Evolutionary conservation across 345 rosid species (phyloP).

Genomic region (Rubroshorea leprosula): DNA sequence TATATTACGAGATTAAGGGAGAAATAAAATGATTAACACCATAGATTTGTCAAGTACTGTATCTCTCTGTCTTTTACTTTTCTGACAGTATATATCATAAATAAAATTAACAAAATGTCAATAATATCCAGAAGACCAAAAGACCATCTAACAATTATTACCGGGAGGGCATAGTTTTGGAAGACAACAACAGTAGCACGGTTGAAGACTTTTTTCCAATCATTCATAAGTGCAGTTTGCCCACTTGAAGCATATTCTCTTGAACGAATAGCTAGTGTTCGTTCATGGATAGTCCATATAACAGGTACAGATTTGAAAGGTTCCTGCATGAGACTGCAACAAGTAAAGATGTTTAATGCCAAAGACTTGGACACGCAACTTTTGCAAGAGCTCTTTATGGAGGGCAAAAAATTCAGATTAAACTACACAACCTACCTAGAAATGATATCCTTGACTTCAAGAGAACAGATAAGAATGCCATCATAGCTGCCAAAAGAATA

Average conservation of each 20-base stretch:
- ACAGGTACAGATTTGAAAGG: slow-evolving; percentile 92
- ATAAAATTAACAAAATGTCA: slow-evolving; percentile 1
- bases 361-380: slow-evolving; percentile 14
- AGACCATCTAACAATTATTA: slow-evolving; percentile 24
- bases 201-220: slow-evolving; percentile 79
- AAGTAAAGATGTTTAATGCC: slow-evolving; percentile 33
- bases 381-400: not conserved
- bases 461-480: slow-evolving; percentile 72
- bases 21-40: no score
- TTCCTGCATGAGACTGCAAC: slow-evolving; percentile 82
- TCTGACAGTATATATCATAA: slow-evolving; percentile 1
- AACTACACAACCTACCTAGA: slow-evolving; percentile 49
- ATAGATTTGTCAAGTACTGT: no score
- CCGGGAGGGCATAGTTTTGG: slow-evolving; percentile 74
- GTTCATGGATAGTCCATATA: slow-evolving; percentile 72
- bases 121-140: slow-evolving; percentile 6
- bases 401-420: not conserved
- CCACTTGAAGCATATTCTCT: slow-evolving; percentile 58
- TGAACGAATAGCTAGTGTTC: slow-evolving; percentile 60
- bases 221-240: slow-evolving; percentile 55
- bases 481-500: slow-evolving; percentile 59
- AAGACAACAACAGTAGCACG: slow-evolving; percentile 83
- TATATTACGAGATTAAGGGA: no score
- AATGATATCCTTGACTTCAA: slow-evolving; percentile 53
- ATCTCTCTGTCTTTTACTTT: no score